These are phyloP conservation scores for Tricholoma sp. DNA, from an alignment of 768 basidiomycete genomes.

Conservation along the genomic window DNA sequence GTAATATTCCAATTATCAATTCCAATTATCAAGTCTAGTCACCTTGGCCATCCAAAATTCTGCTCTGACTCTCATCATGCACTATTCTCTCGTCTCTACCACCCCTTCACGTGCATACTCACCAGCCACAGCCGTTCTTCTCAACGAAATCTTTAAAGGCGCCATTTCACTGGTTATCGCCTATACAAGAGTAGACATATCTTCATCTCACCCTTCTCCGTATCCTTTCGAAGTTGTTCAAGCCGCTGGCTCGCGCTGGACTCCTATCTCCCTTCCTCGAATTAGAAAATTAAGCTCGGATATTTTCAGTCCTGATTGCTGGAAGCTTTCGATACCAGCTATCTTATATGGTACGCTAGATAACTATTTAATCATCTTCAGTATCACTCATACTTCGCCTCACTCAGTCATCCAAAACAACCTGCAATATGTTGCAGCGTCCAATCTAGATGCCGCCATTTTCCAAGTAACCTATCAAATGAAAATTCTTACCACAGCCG, in stretches of 20 bases:
- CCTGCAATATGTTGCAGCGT: conserved; percentile 91
- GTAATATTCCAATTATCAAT: conserved; percentile 20
- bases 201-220: conserved; percentile 10
- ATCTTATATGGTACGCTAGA: conserved; percentile 69
- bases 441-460: conserved; percentile 91
- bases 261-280: conserved; percentile 15
- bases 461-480: conserved; percentile 98
- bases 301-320: conserved; percentile 87
- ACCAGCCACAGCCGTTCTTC: conserved; percentile 88
- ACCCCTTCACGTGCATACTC: conserved; percentile 77
- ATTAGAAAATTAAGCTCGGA: conserved; percentile 57
- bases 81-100: conserved; percentile 86
- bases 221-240: conserved; percentile 21
- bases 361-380: neutral
- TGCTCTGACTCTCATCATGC: conserved; percentile 88
- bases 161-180: conserved; percentile 84
- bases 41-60: conserved; percentile 94
- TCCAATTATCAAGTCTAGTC: conserved; percentile 45
- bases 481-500: conserved; percentile 94
- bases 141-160: conserved; percentile 93
- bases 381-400: neutral
- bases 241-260: conserved; percentile 17
- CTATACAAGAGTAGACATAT: conserved; percentile 51
- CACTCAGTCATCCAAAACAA: conserved; percentile 88
- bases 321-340: conserved; percentile 96